These are phyloP conservation scores for Pseudozyma hubeiensis DNA, from an alignment of 1,284 basidiomycete genomes.

Conservation along the genomic window DNA sequence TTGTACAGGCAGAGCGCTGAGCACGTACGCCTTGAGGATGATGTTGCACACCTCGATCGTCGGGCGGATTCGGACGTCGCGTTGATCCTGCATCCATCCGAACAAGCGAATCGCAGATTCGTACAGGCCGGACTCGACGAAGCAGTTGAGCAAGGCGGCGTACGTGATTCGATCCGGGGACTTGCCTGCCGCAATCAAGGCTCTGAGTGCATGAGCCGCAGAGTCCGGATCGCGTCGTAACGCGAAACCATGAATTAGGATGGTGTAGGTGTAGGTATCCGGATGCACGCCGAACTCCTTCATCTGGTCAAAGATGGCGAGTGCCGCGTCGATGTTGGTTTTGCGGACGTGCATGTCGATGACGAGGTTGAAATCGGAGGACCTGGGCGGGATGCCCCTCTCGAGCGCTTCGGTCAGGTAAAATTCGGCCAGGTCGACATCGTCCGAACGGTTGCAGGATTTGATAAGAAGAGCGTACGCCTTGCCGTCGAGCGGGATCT, in stretches of 20 bases:
- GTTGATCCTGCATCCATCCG: slow-evolving; percentile 73
- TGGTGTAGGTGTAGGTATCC: slow-evolving; percentile 73
- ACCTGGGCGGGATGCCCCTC: slow-evolving; percentile 15
- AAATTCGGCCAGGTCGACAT: slow-evolving; percentile 37
- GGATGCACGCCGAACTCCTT: slow-evolving; percentile 72
- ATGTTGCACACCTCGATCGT: slow-evolving; percentile 71
- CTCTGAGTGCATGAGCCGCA: slow-evolving; percentile 78
- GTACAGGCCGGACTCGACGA: slow-evolving; percentile 86
- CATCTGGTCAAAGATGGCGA: slow-evolving; percentile 77
- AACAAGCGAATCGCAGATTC: slow-evolving; percentile 78
- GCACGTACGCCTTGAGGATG: slow-evolving; percentile 85
- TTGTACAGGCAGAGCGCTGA: slow-evolving; percentile 80
- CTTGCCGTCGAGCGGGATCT: slow-evolving; percentile 14
- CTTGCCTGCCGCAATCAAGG: slow-evolving; percentile 70
- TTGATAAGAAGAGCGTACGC: slow-evolving; percentile 26
- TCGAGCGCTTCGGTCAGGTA: slow-evolving; percentile 26
- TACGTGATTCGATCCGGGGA: slow-evolving; percentile 63
- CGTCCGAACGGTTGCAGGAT: slow-evolving; percentile 28
- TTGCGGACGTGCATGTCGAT: slow-evolving; percentile 40
- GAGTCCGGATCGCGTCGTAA: slow-evolving; percentile 76
- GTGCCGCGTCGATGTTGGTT: slow-evolving; percentile 70
- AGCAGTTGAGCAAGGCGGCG: slow-evolving; percentile 82
- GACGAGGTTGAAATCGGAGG: slow-evolving; percentile 36
- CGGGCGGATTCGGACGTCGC: slow-evolving; percentile 42
- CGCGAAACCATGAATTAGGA: slow-evolving; percentile 78